A percentile compares a stretch with the other conserved stretches of the same genome.
Evolutionary conservation across 1,284 basidiomycete genomes (phyloP).

Genomic region (Peniophora sp.): DNA sequence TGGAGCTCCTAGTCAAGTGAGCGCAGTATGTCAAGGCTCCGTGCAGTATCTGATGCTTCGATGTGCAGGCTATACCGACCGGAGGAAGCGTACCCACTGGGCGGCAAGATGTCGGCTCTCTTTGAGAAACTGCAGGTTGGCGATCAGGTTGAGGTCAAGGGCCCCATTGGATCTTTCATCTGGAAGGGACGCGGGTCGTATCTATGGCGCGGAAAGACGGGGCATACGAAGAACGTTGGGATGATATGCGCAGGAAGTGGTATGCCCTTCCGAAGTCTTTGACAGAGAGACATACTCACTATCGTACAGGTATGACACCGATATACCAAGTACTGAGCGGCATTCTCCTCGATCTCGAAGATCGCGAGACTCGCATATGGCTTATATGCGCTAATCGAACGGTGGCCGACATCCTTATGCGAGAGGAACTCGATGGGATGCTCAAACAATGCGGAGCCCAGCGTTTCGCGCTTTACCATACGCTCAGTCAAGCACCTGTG

Average conservation of each 20-base stretch:
- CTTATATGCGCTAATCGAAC: slow-evolving; percentile 46
- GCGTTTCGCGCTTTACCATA: slow-evolving; percentile 41
- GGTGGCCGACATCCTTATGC: slow-evolving; percentile 45
- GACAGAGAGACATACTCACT: neutral
- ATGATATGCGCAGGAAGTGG: slow-evolving; percentile 57
- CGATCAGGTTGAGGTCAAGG: slow-evolving; percentile 53
- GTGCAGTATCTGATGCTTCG: slow-evolving; percentile 18
- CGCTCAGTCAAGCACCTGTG: slow-evolving; percentile 26
- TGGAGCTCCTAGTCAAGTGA: slow-evolving; percentile 36
- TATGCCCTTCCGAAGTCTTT: slow-evolving; percentile 13
- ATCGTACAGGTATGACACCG: slow-evolving; percentile 44
- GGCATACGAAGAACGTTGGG: slow-evolving; percentile 36
- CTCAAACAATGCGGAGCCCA: slow-evolving; percentile 20
- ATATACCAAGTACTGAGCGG: slow-evolving; percentile 47
- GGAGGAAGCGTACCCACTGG: slow-evolving; percentile 27
- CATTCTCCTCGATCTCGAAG: slow-evolving; percentile 34
- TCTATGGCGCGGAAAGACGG: slow-evolving; percentile 29
- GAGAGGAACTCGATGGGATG: slow-evolving; percentile 41
- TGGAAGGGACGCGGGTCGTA: slow-evolving; percentile 40
- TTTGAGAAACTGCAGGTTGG: slow-evolving; percentile 43
- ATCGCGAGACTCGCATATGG: slow-evolving; percentile 37
- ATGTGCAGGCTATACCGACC: slow-evolving; percentile 38
- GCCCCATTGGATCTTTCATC: slow-evolving; percentile 54
- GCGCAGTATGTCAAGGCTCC: neutral
- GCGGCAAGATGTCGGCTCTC: slow-evolving; percentile 52